Base-by-base conservation (phyloP, 176 grass and related monocot species). In the Aegilops speltoides region DNA sequence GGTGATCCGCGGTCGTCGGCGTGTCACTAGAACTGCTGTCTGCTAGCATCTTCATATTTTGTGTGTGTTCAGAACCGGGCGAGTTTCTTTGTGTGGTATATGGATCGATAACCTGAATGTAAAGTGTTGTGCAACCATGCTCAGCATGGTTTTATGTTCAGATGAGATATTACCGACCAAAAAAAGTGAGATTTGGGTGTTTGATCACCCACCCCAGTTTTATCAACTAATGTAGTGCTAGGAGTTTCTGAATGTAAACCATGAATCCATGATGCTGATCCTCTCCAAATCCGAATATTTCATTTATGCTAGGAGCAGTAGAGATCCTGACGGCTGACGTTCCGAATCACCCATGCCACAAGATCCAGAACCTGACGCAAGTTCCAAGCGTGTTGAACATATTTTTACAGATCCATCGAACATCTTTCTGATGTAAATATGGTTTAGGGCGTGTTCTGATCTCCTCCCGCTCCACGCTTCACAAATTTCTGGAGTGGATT, bases 1-100 rank as follows among this genome's bases (percentile, higher is more conserved):
- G 89, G 81, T 91, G 89, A 86, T 26, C 3, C 15, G 1, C 65
- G 15, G 4, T 31, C 56, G 11, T 43, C 17, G 12, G 16, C 43
- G 17, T 48, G 28, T 63, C 23, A 46, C 46, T 46, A 57, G 20
- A 7, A 13, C 19, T 4, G 7, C 34, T 36, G 34, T 36, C 38
- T 40, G 8, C 40, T 15, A 61, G 32, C 32, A 2, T 64, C 17
- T 4, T 67, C 3, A 22, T 28, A 22, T 26, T 29, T 23, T 25
- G 43, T 63, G 11, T 2, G 15, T 45, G 19, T 69, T 68, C 25
- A 78, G 62, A 83, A 33, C 22, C 10, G 33, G 9, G 56, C 54
- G n/a, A 8, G 17, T 77, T 31, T 24, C 0, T 84, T 45, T 15
- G 8, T 79, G n/a, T 78, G 38, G 23, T 19, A 32, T 57, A 54